Evolutionary conservation across 108 stramenopile genomes (phyloP), one percentile per base, ranked within the genome.

Genomic region (Discostella pseudostelligera): DNA sequence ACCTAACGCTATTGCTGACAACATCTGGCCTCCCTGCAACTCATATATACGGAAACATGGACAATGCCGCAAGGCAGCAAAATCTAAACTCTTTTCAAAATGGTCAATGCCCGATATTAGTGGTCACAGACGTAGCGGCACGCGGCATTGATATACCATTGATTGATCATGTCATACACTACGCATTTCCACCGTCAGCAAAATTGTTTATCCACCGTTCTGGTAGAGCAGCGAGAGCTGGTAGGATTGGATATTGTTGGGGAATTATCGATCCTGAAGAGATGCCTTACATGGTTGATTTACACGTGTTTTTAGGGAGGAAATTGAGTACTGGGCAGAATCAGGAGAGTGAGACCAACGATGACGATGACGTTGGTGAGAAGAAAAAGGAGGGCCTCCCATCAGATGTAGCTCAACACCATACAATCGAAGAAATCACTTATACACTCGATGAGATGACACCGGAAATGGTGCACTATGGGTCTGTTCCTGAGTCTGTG

Each of bases 121-220:
- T 99, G 12, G 97, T 97, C 1, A 99, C 99, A 2, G 99, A 99
- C 71, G 96, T 99, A 2, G 99, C 99, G 3, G 97, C 99, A 6
- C 81, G 99, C 21, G 99, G 99, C 29, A 92, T 99, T 55, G 99
- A 99, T 62, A 89, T 99, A 45, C 99, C 99, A 0, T 80, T 99
- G 44, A 94, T 98, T 65, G 96, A 99, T 69, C 94, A 97, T 69
- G 99, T 99, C 32, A 85, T 99, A 70, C 97, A 99, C 72, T 97
- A 95, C 69, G 82, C 93, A 50, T 97, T 98, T 70, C 97, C 98
- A 16, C 88, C 96, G 1, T 70, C 79, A 7, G 85, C 98, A 24
- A 98, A 98, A 69, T 70, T 98, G 39, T 99, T 99, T 69, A 90
- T 99, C 10, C 98, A 99, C 83, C 87, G 97, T 29, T 79, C 80